A percentile compares a stretch with the other conserved stretches of the same genome.
These are phyloP conservation scores for Moesziomyces sp. DNA, from an alignment of 1,284 basidiomycete species.

Conservation along the genomic window DNA sequence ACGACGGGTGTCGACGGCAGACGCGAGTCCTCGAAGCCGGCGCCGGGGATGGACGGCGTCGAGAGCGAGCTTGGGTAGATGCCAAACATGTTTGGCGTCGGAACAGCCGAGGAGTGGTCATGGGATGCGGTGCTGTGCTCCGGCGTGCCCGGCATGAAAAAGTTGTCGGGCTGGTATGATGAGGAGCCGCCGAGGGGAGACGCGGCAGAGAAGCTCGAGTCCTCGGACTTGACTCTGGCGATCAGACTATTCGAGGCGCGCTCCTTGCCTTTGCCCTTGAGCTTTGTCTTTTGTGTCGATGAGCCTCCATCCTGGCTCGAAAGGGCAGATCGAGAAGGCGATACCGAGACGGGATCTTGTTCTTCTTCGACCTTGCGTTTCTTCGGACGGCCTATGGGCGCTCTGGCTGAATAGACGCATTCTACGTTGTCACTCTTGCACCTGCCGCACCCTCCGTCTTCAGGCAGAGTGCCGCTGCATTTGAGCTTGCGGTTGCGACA, in stretches of 20 bases:
- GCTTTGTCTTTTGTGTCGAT: background rate
- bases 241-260: background rate
- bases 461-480: constrained; percentile 46
- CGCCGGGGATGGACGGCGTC: background rate
- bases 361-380: constrained; percentile 46
- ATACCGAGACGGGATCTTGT: constrained; percentile 2
- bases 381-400: constrained; percentile 57
- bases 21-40: constrained; percentile 1
- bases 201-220: background rate
- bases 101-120: background rate
- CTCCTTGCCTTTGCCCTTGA: constrained; percentile 8
- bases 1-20: constrained; percentile 10
- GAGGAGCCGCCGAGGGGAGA: background rate
- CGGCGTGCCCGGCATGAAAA: background rate
- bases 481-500: constrained; percentile 61
- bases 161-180: background rate
- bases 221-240: constrained; percentile 19
- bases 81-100: background rate
- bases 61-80: constrained; percentile 9
- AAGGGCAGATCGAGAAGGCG: constrained; percentile 1
- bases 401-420: constrained; percentile 50
- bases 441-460: constrained; percentile 45
- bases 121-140: background rate
- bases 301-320: background rate
- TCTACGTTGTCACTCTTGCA: constrained; percentile 45